Evolutionary conservation across 192 early-diverging fungal species (phyloP).

Genomic region (Radiomyces spectabilis): DNA sequence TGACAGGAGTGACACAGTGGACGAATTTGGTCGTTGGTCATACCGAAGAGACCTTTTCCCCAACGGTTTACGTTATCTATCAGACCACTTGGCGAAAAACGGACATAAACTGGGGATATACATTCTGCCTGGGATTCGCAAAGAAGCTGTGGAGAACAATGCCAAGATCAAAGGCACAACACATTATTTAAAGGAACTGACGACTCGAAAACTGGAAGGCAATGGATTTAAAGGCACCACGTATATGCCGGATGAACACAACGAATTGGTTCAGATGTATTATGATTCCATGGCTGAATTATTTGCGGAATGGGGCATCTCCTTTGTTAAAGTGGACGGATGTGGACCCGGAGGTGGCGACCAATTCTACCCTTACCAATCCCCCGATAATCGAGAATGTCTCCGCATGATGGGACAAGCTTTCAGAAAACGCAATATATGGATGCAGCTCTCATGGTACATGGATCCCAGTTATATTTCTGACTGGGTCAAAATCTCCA

Average conservation of each 20-base stretch:
- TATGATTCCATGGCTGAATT: constrained; percentile 22
- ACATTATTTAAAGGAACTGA: neutral
- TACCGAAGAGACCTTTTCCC: constrained; percentile 23
- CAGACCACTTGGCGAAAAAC: constrained; percentile 13
- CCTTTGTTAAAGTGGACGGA: constrained; percentile 23
- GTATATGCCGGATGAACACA: constrained; percentile 15
- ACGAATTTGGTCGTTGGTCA: constrained; percentile 22
- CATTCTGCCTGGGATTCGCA: constrained; percentile 22
- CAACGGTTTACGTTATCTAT: constrained; percentile 9
- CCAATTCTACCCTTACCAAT: constrained; percentile 11
- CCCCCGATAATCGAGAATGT: constrained; percentile 20
- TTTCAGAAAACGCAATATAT: constrained; percentile 16
- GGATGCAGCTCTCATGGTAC: constrained; percentile 30
- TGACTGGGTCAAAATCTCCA: constrained; percentile 16
- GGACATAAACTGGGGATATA: constrained; percentile 25
- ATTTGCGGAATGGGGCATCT: constrained; percentile 20
- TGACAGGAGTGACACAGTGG: constrained; percentile 14
- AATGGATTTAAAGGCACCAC: constrained; percentile 22
- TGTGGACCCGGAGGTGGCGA: constrained; percentile 26
- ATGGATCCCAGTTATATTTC: constrained; percentile 12
- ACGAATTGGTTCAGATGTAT: constrained; percentile 4
- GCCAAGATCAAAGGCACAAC: constrained; percentile 9
- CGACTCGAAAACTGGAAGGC: constrained; percentile 1
- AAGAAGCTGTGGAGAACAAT: constrained; percentile 7
- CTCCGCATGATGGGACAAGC: constrained; percentile 2